Percentiles rank a stretch among this genome's conserved stretches.
phyloP scores from a whole-genome alignment of 352 stramenopile genomes.

The Phytophthora fragariaefolia region DNA sequence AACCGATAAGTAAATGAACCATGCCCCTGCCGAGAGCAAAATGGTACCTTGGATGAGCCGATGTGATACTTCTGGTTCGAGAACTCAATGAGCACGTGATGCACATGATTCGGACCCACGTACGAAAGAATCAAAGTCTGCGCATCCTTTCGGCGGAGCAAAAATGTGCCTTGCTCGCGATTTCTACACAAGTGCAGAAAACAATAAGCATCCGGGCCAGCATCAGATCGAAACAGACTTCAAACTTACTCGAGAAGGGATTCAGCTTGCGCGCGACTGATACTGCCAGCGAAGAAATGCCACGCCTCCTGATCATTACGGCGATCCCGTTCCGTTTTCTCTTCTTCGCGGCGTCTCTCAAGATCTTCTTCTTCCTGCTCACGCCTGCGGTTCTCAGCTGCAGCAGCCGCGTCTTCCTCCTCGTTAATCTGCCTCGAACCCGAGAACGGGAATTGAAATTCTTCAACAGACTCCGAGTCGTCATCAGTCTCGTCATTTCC shows the following conservation, averaged over 20 bases:
- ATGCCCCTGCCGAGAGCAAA: background rate
- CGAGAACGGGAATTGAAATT: conserved; percentile 59
- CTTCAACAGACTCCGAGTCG: conserved; percentile 58
- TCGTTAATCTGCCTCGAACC: conserved; percentile 39
- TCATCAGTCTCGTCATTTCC: conserved; percentile 69
- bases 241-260: conserved; percentile 61
- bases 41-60: conserved; percentile 76
- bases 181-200: conserved; percentile 23
- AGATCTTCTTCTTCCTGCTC: conserved; percentile 47
- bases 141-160: conserved; percentile 82
- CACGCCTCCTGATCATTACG: conserved; percentile 72
- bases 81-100: conserved; percentile 86
- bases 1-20: background rate
- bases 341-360: conserved; percentile 40
- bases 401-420: conserved; percentile 41
- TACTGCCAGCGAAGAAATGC: conserved; percentile 84
- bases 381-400: conserved; percentile 32
- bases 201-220: background rate
- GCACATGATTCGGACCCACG: conserved; percentile 62
- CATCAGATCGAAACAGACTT: background rate
- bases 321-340: conserved; percentile 47
- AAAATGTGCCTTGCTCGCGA: conserved; percentile 77
- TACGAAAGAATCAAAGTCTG: conserved; percentile 88
- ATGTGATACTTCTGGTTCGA: conserved; percentile 76
- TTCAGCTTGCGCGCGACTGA: conserved; percentile 72